Evolutionary conservation across 495 filamentous ascomycete genomes (phyloP).

Genomic region (Penicillium daleae): DNA sequence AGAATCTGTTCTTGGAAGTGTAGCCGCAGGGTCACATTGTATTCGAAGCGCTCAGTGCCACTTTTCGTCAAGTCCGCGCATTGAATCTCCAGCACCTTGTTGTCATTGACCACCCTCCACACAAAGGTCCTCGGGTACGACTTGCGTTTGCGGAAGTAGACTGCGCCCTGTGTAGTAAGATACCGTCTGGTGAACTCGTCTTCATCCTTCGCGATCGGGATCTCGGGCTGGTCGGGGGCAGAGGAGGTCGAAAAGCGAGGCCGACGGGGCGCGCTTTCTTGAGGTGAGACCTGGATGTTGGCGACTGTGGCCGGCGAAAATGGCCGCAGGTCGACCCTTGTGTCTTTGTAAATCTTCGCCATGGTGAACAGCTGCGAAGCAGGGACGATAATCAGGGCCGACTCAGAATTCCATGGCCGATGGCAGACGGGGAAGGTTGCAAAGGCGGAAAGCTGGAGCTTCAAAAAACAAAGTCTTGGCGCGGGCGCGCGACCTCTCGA

Average conservation of each 20-base stretch:
- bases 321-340: constrained; percentile 79
- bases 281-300: constrained; percentile 72
- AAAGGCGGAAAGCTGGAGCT: constrained; percentile 49
- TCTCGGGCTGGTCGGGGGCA: constrained; percentile 34
- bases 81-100: constrained; percentile 79
- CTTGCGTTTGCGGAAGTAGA: constrained; percentile 79
- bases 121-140: constrained; percentile 80
- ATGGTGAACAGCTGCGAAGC: constrained; percentile 40
- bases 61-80: constrained; percentile 79
- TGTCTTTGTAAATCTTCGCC: constrained; percentile 79
- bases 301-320: constrained; percentile 68
- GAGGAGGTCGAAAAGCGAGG: constrained; percentile 51
- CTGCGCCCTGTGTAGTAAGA: constrained; percentile 76
- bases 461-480: constrained; percentile 54
- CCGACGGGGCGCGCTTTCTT: constrained; percentile 44
- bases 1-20: constrained; percentile 73
- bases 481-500: constrained; percentile 7
- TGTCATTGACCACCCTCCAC: constrained; percentile 85
- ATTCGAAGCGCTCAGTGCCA: constrained; percentile 63
- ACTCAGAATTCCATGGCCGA: constrained; percentile 46
- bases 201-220: constrained; percentile 65
- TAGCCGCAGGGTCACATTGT: constrained; percentile 72
- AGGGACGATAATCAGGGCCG: constrained; percentile 23
- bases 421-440: constrained; percentile 28
- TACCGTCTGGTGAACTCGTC: constrained; percentile 69